These are phyloP conservation scores for Flammula alnicola DNA, from an alignment of 1,284 basidiomycete genomes.

Conservation along the genomic window DNA sequence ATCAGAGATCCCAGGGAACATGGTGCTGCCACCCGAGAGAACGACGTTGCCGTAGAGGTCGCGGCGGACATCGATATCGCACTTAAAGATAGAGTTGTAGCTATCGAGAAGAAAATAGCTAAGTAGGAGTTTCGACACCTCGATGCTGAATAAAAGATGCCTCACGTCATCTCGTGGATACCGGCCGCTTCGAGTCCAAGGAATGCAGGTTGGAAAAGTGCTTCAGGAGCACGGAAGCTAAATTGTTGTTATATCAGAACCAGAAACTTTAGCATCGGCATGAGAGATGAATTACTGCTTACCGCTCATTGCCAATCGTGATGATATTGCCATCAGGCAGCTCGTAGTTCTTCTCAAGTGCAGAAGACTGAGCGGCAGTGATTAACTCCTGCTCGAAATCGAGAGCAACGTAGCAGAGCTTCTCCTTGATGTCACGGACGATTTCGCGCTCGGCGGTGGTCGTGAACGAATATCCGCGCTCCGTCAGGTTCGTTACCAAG, in stretches of 20 bases:
- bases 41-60: constrained; percentile 93
- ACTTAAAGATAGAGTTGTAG: constrained; percentile 89
- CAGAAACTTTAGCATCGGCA: not conserved
- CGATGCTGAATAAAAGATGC: constrained; percentile 11
- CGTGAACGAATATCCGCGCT: constrained; percentile 95
- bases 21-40: constrained; percentile 93
- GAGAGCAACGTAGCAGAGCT: constrained; percentile 96
- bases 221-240: constrained; percentile 95
- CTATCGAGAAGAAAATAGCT: no score
- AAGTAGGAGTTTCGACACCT: no score
- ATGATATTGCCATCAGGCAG: constrained; percentile 97
- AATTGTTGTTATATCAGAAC: constrained; percentile 12
- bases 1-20: constrained; percentile 97
- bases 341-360: constrained; percentile 95
- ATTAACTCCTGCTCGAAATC: constrained; percentile 98
- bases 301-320: constrained; percentile 95
- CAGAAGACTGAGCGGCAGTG: constrained; percentile 90
- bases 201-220: constrained; percentile 96
- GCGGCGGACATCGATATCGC: constrained; percentile 81
- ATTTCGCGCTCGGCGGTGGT: constrained; percentile 95
- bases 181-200: constrained; percentile 92
- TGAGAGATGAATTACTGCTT: constrained; percentile 29
- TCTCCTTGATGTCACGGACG: constrained; percentile 98
- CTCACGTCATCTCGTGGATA: constrained; percentile 94
- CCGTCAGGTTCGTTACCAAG: constrained; percentile 91